A percentile compares a stretch with the other conserved stretches of the same genome.
Evolutionary conservation across 306 rosid genomes (phyloP).

Genomic region (Argentina anserina): DNA sequence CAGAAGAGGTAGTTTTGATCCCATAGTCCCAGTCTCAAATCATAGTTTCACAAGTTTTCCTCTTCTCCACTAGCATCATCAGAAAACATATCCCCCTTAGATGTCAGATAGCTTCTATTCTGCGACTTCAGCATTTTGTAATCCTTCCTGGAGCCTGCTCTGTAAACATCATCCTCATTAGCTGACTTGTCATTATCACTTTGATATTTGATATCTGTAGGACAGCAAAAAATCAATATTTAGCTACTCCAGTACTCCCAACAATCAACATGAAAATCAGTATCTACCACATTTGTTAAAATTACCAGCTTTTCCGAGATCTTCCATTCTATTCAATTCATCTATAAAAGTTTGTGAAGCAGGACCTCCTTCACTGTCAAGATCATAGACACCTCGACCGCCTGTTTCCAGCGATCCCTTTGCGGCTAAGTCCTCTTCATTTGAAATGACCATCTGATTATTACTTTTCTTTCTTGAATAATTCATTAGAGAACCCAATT

Average conservation of each 20-base stretch:
- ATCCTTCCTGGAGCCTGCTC: constrained; percentile 20
- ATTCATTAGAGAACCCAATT: constrained; percentile 22
- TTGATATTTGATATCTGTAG: constrained; percentile 44
- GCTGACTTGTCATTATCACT: constrained; percentile 36
- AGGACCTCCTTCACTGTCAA: constrained; percentile 15
- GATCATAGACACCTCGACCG: constrained; percentile 28
- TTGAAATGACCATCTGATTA: constrained; percentile 21
- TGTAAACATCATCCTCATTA: constrained; percentile 30
- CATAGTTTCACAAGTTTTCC: constrained; percentile 18
- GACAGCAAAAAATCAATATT: constrained; percentile 26
- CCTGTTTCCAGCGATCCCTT: constrained; percentile 28
- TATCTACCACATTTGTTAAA: constrained; percentile 8
- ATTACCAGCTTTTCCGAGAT: constrained; percentile 43
- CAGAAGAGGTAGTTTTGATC: constrained; percentile 27
- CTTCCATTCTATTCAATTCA: constrained; percentile 32
- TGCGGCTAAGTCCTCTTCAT: constrained; percentile 23
- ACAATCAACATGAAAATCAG: constrained; percentile 11
- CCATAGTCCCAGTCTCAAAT: constrained; percentile 24
- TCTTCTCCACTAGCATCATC: constrained; percentile 20
- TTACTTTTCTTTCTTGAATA: constrained; percentile 11
- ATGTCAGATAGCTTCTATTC: constrained; percentile 31
- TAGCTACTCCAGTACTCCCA: constrained; percentile 23
- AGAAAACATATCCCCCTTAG: constrained; percentile 27
- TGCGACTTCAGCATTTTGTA: constrained; percentile 32
- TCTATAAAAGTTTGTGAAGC: constrained; percentile 27